Evolutionary conservation across 129 eudicot species (phyloP), one percentile per base, ranked within the genome.

Genomic region (Ambrosia artemisiifolia): DNA sequence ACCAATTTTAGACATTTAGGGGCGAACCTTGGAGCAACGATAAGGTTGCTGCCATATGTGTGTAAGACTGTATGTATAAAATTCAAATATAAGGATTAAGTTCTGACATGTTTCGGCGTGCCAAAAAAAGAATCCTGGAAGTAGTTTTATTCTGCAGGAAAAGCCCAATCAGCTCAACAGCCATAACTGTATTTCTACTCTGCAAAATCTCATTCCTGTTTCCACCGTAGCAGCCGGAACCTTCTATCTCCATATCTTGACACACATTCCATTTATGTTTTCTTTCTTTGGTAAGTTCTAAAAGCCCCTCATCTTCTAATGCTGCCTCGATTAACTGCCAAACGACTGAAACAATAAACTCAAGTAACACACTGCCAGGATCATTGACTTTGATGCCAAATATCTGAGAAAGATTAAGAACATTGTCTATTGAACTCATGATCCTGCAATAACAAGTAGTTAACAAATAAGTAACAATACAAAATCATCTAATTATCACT

Each of bases 311-410:
- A 83, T 94, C 99, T 73, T 80, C 96, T 60, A 94, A 67, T 75
- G 95, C 83, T 17, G 89, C 93, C 65, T 90, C 97, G 69, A 94
- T 75, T 49, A 94, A 76, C 87, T 94, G 97, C 93, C 99, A 94
- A 57, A 88, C 93, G 80, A 70, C 69, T 18, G 91, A 69, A 73
- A 88, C 86, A 65, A 88, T 71, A 33, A 78, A 87, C 68, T 77
- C 83, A 48, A 94, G 86, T 77, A 88, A 16, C 35, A 90, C 73
- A 35, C 84, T 73, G 44, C 91, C 94, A 43, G 96, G 82, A 51
- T 94, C 91, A 48, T 50, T 60, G 18, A 69, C 76, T 77, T 82
- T 78, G 74, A 80, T 68, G 65, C 89, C 94, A 64, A 84, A 88
- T 81, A 73, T 79, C 75, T 80, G 86, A 74, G 93, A 80, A 68